A percentile compares a stretch with the other conserved stretches of the same genome.
Conservation (phyloP, 768 basidiomycete genomes). For the Cubamyces sp. region DNA sequence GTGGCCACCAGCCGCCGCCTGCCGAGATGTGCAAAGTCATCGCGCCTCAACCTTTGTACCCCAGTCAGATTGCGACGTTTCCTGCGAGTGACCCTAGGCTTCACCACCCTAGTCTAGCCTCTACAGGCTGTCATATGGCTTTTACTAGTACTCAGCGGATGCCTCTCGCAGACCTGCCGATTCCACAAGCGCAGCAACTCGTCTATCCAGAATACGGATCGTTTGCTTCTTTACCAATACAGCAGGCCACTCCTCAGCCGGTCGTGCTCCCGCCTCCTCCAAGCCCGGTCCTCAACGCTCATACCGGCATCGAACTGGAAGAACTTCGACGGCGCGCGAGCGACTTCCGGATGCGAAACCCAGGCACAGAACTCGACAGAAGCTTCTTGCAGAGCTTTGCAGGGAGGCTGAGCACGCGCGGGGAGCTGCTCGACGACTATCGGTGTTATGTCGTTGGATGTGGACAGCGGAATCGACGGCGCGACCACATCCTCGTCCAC, state of each 20-base stretch:
- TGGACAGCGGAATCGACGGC: conserved; percentile 67
- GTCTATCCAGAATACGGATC: background rate
- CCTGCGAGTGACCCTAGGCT: background rate
- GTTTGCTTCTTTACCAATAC: background rate
- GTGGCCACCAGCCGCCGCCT: background rate
- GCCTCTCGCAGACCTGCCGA: conserved; percentile 4
- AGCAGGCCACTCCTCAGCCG: background rate
- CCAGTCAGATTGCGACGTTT: background rate
- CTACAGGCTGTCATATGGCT: background rate
- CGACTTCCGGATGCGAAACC: conserved; percentile 55
- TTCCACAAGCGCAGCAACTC: conserved; percentile 11
- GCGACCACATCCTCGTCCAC: conserved; percentile 77
- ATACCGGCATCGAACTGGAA: conserved; percentile 58
- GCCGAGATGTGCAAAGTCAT: conserved; percentile 1
- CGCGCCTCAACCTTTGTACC: conserved; percentile 18
- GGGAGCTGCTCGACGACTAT: conserved; percentile 61
- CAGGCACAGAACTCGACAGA: conserved; percentile 63
- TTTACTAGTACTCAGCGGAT: conserved; percentile 4
- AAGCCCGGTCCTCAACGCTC: conserved; percentile 64
- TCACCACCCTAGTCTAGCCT: conserved; percentile 8
- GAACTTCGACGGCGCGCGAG: conserved; percentile 60
- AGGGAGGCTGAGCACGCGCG: conserved; percentile 62
- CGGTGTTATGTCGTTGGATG: conserved; percentile 73
- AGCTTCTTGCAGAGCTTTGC: conserved; percentile 69
- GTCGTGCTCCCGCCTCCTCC: conserved; percentile 14